These are phyloP conservation scores for Pichia gijzeniarum DNA, from an alignment of 805 yeast species.

Conservation along the genomic window DNA sequence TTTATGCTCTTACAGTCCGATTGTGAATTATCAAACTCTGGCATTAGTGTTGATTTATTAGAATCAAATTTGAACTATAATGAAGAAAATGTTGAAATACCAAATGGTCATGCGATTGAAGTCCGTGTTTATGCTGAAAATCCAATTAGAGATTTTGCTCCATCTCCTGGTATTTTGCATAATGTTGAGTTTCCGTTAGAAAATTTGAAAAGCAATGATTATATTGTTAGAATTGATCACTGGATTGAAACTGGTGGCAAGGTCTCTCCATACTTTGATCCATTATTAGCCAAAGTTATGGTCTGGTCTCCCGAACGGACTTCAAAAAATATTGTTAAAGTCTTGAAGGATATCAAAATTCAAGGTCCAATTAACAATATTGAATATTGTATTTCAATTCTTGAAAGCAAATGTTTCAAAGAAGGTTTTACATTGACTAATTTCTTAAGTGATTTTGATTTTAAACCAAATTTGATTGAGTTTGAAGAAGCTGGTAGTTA, in stretches of 20 bases:
- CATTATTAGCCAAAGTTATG: slow-evolving; percentile 27
- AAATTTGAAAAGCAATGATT: background rate
- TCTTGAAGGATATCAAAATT: slow-evolving; percentile 16
- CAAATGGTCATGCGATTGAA: slow-evolving; percentile 27
- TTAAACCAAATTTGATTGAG: slow-evolving; percentile 22
- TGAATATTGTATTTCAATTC: slow-evolving; percentile 21
- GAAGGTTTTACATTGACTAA: slow-evolving; percentile 21
- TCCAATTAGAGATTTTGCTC: slow-evolving; percentile 24
- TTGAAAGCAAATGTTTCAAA: slow-evolving; percentile 14
- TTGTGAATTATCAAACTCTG: slow-evolving; percentile 18
- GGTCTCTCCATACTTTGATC: slow-evolving; percentile 29
- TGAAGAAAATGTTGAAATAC: slow-evolving; percentile 16
- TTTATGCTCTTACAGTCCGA: slow-evolving; percentile 26
- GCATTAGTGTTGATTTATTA: slow-evolving; percentile 16
- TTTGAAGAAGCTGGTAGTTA: slow-evolving; percentile 39
- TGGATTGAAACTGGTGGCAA: slow-evolving; percentile 25
- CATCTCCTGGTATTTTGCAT: slow-evolving; percentile 26
- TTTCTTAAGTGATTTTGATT: slow-evolving; percentile 18
- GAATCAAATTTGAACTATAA: slow-evolving; percentile 11
- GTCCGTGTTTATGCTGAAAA: slow-evolving; percentile 27
- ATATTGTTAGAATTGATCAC: slow-evolving; percentile 22
- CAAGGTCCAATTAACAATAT: slow-evolving; percentile 27
- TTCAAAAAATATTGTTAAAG: slow-evolving; percentile 18
- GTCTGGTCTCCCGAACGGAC: slow-evolving; percentile 24
- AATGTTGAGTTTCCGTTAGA: slow-evolving; percentile 16